phyloP scores from a whole-genome alignment of 768 basidiomycete species.

The Hydnomerulius pinastri region DNA sequence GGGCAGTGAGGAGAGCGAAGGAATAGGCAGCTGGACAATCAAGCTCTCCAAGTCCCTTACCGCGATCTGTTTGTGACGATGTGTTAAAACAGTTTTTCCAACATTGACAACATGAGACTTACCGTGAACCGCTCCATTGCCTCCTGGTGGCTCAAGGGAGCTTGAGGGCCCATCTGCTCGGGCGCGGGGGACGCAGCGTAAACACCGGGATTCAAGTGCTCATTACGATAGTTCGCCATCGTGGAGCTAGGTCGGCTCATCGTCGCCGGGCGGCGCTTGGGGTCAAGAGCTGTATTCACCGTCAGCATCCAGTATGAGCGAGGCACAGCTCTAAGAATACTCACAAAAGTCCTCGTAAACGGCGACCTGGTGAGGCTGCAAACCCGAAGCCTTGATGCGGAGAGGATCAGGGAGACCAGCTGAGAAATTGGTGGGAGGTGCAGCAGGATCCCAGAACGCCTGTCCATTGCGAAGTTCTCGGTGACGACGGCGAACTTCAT shows the following conservation, averaged over 20 bases:
- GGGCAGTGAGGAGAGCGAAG: conserved; percentile 70
- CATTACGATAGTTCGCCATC: conserved; percentile 59
- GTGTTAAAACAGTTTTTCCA: conserved; percentile 4
- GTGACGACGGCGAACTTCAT: conserved; percentile 82
- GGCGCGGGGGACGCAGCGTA: conserved; percentile 66
- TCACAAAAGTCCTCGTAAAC: conserved; percentile 96
- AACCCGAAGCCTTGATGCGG: conserved; percentile 78
- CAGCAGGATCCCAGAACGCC: conserved; percentile 88
- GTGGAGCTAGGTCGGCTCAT: conserved; percentile 72
- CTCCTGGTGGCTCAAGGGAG: conserved; percentile 68
- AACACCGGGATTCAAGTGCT: conserved; percentile 41
- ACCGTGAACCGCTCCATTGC: conserved; percentile 88
- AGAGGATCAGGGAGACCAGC: conserved; percentile 83
- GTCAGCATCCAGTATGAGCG: conserved; percentile 13
- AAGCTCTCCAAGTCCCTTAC: conserved; percentile 76
- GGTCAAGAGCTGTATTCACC: conserved; percentile 46
- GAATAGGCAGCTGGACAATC: conserved; percentile 70
- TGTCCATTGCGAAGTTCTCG: conserved; percentile 77
- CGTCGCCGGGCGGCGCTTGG: conserved; percentile 50
- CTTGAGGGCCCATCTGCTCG: conserved; percentile 47
- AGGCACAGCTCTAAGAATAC: conserved; percentile 12
- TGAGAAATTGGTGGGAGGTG: conserved; percentile 69
- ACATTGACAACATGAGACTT: conserved; percentile 25
- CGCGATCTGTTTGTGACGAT: conserved; percentile 16
- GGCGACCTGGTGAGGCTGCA: conserved; percentile 77